Evolutionary conservation across 805 yeast species (phyloP), one percentile per base, ranked within the genome.

Genomic region (Candida coquimbonensis): DNA sequence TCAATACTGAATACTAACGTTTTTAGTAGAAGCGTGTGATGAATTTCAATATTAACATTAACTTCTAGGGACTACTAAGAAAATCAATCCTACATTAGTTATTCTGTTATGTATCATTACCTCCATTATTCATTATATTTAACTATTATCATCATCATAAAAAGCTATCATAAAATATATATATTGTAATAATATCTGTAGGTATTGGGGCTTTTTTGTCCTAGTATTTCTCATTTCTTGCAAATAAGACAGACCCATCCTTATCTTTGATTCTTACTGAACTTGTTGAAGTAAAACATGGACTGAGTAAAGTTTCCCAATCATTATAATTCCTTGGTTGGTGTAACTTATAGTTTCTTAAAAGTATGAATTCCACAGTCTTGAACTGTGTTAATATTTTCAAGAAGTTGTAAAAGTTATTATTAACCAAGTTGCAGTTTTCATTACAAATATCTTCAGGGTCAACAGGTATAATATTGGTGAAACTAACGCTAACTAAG

Each of bases 241-340:
- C 60, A 48, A 72, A 72, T 42, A 69, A 68, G 49, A 75, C 67
- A 52, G 72, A 56, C n/a, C 66, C 70, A 54, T 64, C 68, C 38
- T 51, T 62, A 45, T 64, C 72, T 39, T 61, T 56, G 1, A 69
- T 71, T 42, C 64, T 61, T 9, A 66, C 55, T 3, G 67, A 63
- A 12, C 63, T 67, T 13, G 55, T 48, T 1, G 57, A 58, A 17
- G 65, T 62, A 24, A 69, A 57, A 13, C 69, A 65, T 0, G 70
- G 68, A 14, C 52, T 47, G 8, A 69, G 43, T 12, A 69, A 48
- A 9, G 56, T 40, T 38, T 62, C 68, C 74, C 73, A 69, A 45
- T 69, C 73, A 27, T 60, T 53, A 40, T 66, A 60, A 1, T 64
- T 55, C 51, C 73, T 57, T 27, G 65, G 58, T 8, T 70, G 68